A percentile compares a stretch with the other conserved stretches of the same genome.
These are phyloP conservation scores for Gentiana dahurica DNA, from an alignment of 257 asterid genomes.

Conservation along the genomic window DNA sequence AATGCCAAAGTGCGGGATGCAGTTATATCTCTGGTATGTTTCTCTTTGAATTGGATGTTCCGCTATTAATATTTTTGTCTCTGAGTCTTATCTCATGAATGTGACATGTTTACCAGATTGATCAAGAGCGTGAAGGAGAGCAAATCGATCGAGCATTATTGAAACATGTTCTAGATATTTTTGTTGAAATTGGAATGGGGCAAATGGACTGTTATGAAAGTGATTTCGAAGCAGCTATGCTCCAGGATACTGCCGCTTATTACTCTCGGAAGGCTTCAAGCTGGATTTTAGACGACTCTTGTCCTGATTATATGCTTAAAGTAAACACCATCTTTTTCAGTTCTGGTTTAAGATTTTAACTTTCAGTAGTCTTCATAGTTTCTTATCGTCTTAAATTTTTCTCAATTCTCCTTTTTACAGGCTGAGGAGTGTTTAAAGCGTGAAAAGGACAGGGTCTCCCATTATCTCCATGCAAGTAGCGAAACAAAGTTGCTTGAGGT, in stretches of 20 bases:
- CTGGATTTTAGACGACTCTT: conserved; percentile 96
- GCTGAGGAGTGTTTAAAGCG: conserved; percentile 85
- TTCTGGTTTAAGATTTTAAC: background rate
- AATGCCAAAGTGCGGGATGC: conserved; percentile 85
- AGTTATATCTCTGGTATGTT: conserved; percentile 80
- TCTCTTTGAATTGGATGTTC: conserved; percentile 2
- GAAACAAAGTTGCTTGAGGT: conserved; percentile 98
- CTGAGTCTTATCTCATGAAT: conserved; percentile 1
- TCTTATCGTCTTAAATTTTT: background rate
- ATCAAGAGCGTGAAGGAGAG: conserved; percentile 98
- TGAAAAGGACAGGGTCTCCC: conserved; percentile 84
- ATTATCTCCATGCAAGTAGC: conserved; percentile 94
- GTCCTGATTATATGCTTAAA: conserved; percentile 94
- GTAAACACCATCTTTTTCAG: conserved; percentile 13
- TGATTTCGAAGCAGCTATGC: conserved; percentile 82
- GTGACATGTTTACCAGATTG: conserved; percentile 38
- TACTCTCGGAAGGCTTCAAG: conserved; percentile 96
- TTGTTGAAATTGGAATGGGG: conserved; percentile 97
- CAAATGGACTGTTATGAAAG: conserved; percentile 75
- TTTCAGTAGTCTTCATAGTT: background rate
- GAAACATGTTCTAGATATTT: conserved; percentile 86
- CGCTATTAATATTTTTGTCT: background rate
- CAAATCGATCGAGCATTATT: conserved; percentile 88
- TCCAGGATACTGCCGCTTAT: conserved; percentile 82
- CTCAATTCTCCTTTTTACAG: conserved; percentile 27